Base-by-base conservation (phyloP, 2,329 filamentous ascomycete genomes). In the Beauveria bassiana region DNA sequence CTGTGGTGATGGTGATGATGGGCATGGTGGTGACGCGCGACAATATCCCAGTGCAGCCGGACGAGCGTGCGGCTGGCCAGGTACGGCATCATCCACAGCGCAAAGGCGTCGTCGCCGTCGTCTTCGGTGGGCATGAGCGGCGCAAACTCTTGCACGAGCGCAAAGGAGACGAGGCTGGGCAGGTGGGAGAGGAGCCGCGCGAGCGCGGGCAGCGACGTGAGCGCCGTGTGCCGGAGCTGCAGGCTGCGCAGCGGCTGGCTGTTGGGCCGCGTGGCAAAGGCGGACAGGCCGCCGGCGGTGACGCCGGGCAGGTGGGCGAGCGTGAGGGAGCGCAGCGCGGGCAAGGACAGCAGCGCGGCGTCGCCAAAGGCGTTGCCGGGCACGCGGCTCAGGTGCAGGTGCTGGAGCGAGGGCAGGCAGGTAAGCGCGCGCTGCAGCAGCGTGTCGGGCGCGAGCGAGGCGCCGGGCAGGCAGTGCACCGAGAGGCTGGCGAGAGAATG, bases 1-100 rank as follows among this genome's bases (percentile, higher is more conserved):
- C 31, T 14, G 5, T 34, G 31, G 3, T 34, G 31, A 5, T 34
- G 31, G 12, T 34, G 31, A 22, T 22, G 22, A 2, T 22, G 22
- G 22, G 22, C 1, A 22, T 34, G 31, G 12, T 34, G 31, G 14
- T 77, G 42, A 42, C 79, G 75, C 46, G 79, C 75, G 31, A 83
- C 81, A 28, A 90, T 81, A 67, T 88, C 85, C 86, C 86, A 88
- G 71, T 88, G 85, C 4, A 88, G 74, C 56, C 74, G 78, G 26
- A 73, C 72, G 5, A 88, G 70, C 9, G 79, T 82, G 1, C 68
- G 61, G 0, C 82, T 86, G 0, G 83, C 84, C 9, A 88, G 76
- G 66, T 87, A 87, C 0, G 85, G 86, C 72, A 86, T 86, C 64
- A 87, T 80, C 76, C 82, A 85, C 61, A 87, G 79, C 5, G 69